Conservation (phyloP, 208 protist genomes). For the Leishmania gerbilli region DNA sequence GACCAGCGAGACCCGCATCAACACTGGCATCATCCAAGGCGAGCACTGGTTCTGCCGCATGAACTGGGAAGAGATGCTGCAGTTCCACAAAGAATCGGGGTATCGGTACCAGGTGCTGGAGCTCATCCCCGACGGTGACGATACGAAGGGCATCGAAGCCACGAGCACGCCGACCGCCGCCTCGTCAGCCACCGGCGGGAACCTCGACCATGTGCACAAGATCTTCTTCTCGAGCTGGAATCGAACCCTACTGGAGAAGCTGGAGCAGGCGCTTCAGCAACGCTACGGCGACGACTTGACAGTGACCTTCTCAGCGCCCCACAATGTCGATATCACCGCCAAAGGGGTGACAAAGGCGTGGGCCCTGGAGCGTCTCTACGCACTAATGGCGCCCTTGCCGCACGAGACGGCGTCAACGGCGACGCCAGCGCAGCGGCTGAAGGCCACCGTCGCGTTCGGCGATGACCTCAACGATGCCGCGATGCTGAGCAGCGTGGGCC, state of each 20-base stretch:
- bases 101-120: slow-evolving; percentile 48
- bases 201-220: slow-evolving; percentile 42
- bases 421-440: slow-evolving; percentile 30
- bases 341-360: slow-evolving; percentile 36
- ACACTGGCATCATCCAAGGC: slow-evolving; percentile 47
- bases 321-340: slow-evolving; percentile 32
- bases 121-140: slow-evolving; percentile 1
- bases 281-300: slow-evolving; percentile 34
- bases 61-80: slow-evolving; percentile 54
- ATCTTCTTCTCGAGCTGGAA: slow-evolving; percentile 65
- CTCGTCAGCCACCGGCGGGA: slow-evolving; percentile 3
- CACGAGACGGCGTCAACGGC: slow-evolving; percentile 28
- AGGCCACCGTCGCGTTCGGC: slow-evolving; percentile 59
- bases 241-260: slow-evolving; percentile 26
- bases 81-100: slow-evolving; percentile 49
- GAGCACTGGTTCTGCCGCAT: slow-evolving; percentile 37
- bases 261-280: slow-evolving; percentile 35
- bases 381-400: slow-evolving; percentile 29
- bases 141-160: slow-evolving; percentile 13
- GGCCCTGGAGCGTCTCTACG: slow-evolving; percentile 29
- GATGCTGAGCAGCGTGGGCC: slow-evolving; percentile 55
- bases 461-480: slow-evolving; percentile 69
- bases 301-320: slow-evolving; percentile 40
- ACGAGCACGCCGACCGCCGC: slow-evolving; percentile 3
- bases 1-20: slow-evolving; percentile 45